A percentile compares a stretch with the other conserved stretches of the same genome.
phyloP scores from a whole-genome alignment of 768 basidiomycete species.

The Coprinopsis marcescibilis region DNA sequence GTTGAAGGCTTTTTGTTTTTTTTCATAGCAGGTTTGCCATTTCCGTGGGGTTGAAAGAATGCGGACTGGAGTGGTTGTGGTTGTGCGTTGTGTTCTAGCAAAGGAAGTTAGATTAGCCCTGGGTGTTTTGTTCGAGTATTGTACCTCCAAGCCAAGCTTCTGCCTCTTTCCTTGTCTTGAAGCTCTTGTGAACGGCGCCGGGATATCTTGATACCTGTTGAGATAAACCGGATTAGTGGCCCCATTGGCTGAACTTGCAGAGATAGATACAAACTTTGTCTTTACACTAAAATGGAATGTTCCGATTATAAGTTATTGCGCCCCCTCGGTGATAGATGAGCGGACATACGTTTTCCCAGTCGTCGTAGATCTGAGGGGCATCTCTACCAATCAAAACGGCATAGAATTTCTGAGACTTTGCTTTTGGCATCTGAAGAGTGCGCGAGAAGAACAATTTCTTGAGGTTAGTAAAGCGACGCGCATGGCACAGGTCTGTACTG shows the following conservation, averaged over 20 bases:
- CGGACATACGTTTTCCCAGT: slow-evolving; percentile 53
- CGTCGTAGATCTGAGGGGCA: slow-evolving; percentile 50
- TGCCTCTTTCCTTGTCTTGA: slow-evolving; percentile 37
- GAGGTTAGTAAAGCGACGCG: not conserved
- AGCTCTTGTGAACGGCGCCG: slow-evolving; percentile 47
- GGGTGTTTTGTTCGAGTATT: not conserved
- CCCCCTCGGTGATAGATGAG: not conserved
- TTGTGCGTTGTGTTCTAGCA: too few relatives aligned
- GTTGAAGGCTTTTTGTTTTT: slow-evolving; percentile 1
- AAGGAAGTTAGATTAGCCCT: too few relatives aligned
- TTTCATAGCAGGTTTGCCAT: not conserved
- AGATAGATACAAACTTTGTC: slow-evolving; percentile 29
- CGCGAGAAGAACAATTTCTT: not conserved
- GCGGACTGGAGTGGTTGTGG: not conserved
- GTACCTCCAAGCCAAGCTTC: slow-evolving; percentile 42
- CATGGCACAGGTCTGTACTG: not conserved
- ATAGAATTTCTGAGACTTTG: slow-evolving; percentile 42
- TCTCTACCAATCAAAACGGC: slow-evolving; percentile 55
- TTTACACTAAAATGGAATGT: slow-evolving; percentile 34
- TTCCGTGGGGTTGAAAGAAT: slow-evolving; percentile 4
- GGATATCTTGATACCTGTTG: slow-evolving; percentile 56
- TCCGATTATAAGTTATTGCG: not conserved
- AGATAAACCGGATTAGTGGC: not conserved
- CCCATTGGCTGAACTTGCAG: not conserved
- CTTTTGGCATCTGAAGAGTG: slow-evolving; percentile 21